phyloP scores from a whole-genome alignment of 208 protist genomes.

The Tritrichomonas musculus region DNA sequence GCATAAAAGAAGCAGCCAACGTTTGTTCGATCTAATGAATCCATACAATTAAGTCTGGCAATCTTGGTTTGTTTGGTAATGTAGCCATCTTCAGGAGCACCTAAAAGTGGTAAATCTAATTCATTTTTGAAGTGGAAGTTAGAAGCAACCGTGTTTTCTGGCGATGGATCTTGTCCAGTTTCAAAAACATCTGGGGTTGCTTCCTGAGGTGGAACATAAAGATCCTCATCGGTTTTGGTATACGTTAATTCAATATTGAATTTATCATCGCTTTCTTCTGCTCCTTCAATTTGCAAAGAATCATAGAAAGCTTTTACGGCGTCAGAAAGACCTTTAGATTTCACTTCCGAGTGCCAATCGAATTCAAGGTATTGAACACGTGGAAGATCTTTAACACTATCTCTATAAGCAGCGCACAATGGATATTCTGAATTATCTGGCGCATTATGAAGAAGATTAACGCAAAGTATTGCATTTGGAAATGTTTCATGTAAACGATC shows the following conservation, averaged over 20 bases:
- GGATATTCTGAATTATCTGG: background rate
- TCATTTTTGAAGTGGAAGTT: too few relatives aligned
- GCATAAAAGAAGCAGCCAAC: background rate
- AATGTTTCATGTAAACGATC: background rate
- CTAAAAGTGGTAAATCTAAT: background rate
- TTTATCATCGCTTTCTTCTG: too few relatives aligned
- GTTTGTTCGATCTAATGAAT: slow-evolving; percentile 4
- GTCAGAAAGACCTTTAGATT: background rate
- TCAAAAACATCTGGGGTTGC: background rate
- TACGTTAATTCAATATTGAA: background rate
- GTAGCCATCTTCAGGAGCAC: too few relatives aligned
- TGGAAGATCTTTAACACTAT: background rate
- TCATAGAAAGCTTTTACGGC: background rate
- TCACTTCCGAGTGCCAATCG: background rate
- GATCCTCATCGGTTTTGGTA: background rate
- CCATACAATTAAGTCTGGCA: background rate
- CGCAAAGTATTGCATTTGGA: background rate
- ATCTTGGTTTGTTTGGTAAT: background rate
- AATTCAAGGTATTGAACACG: background rate
- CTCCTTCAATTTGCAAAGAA: too few relatives aligned
- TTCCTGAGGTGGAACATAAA: background rate
- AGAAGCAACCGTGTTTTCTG: too few relatives aligned
- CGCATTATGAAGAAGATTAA: background rate
- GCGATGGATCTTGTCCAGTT: background rate
- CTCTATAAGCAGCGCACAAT: background rate